These are phyloP conservation scores for Suillus alpinus DNA, from an alignment of 768 basidiomycete species.

Conservation along the genomic window DNA sequence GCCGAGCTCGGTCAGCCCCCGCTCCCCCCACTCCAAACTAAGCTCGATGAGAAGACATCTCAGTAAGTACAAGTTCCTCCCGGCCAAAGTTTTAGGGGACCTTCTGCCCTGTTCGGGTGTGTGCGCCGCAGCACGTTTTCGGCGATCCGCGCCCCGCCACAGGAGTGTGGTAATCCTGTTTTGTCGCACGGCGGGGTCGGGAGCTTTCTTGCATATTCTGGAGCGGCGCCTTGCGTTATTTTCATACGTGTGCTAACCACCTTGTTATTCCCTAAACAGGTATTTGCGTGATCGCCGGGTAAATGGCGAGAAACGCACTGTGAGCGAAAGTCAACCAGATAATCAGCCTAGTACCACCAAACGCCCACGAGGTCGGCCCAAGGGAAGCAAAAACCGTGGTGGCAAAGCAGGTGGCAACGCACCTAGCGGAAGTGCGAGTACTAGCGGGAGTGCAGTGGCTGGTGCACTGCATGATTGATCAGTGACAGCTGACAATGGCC, in stretches of 20 bases:
- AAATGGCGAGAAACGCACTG: constrained; percentile 40
- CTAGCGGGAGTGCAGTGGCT: constrained; percentile 12
- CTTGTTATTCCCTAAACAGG: constrained; percentile 28
- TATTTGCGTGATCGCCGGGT: constrained; percentile 64
- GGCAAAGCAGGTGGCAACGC: constrained; percentile 11
- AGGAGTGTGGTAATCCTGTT: neutral
- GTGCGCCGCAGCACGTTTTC: neutral
- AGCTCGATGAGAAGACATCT: constrained; percentile 65
- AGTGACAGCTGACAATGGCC: neutral
- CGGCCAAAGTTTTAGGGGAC: neutral
- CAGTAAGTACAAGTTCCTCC: constrained; percentile 39
- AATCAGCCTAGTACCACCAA: constrained; percentile 35
- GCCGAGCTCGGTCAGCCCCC: constrained; percentile 75
- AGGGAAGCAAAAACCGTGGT: constrained; percentile 61
- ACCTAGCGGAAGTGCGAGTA: neutral
- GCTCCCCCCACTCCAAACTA: constrained; percentile 67
- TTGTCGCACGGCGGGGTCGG: neutral
- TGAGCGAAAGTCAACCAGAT: constrained; percentile 27
- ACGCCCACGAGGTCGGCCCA: constrained; percentile 63
- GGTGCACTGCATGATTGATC: constrained; percentile 5
- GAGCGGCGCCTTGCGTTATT: neutral
- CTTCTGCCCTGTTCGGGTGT: neutral
- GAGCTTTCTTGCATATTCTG: neutral
- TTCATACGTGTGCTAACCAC: constrained; percentile 10
- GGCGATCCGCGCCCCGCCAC: neutral